These are phyloP conservation scores for Trypanosoma platydactyli DNA, from an alignment of 208 protist species.

Conservation along the genomic window DNA sequence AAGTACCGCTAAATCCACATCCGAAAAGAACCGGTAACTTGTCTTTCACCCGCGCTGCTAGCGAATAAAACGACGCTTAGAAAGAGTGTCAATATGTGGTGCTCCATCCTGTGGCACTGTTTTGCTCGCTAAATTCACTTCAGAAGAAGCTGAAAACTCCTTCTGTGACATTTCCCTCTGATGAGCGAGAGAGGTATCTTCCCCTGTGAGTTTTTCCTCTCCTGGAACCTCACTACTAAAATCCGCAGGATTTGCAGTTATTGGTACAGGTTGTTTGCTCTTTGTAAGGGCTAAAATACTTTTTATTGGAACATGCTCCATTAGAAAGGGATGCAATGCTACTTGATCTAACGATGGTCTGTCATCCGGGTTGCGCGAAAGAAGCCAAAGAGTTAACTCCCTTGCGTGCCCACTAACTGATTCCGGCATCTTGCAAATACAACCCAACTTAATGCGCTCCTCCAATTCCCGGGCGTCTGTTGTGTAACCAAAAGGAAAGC, in stretches of 20 bases:
- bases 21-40: neutral
- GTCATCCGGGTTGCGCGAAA: slow-evolving; percentile 53
- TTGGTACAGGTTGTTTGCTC: slow-evolving; percentile 36
- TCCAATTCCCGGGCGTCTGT: slow-evolving; percentile 49
- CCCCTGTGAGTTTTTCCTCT: slow-evolving; percentile 19
- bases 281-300: slow-evolving; percentile 43
- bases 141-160: neutral
- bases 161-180: neutral
- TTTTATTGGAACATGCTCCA: slow-evolving; percentile 43
- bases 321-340: slow-evolving; percentile 66
- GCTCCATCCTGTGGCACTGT: neutral
- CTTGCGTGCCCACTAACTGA: slow-evolving; percentile 59
- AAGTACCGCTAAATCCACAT: neutral
- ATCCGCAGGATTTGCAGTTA: slow-evolving; percentile 52
- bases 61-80: slow-evolving; percentile 10
- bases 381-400: slow-evolving; percentile 60
- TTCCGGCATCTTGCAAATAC: slow-evolving; percentile 48
- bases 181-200: neutral
- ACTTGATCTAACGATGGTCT: slow-evolving; percentile 71
- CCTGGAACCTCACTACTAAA: slow-evolving; percentile 71
- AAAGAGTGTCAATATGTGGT: slow-evolving; percentile 4
- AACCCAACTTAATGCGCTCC: slow-evolving; percentile 53
- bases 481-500: slow-evolving; percentile 85
- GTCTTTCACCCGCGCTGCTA: neutral
- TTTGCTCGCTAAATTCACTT: neutral